phyloP scores from a whole-genome alignment of 2,329 filamentous ascomycete species.

The Orbilia quercus region DNA sequence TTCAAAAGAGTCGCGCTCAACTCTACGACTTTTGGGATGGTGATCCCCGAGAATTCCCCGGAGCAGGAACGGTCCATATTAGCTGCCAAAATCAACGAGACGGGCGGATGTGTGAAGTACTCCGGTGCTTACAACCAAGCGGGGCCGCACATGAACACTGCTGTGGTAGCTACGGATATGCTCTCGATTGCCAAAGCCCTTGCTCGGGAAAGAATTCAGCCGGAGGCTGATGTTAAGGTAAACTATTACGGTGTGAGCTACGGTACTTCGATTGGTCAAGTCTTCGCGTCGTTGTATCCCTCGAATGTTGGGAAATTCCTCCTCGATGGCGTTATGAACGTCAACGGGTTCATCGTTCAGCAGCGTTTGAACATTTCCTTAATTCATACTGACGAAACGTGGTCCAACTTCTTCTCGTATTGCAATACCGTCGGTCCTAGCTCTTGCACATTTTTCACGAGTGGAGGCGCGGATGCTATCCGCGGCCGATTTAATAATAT shows the following conservation, averaged over 20 bases:
- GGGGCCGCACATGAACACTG: constrained; percentile 35
- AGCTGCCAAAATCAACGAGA: background rate
- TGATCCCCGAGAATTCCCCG: constrained; percentile 27
- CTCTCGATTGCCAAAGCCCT: constrained; percentile 37
- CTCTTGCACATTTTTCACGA: constrained; percentile 27
- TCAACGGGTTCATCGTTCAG: background rate
- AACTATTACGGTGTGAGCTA: constrained; percentile 44
- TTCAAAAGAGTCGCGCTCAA: background rate
- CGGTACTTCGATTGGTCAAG: constrained; percentile 43
- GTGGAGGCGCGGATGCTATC: constrained; percentile 9
- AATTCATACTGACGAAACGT: constrained; percentile 29
- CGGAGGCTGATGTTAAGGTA: constrained; percentile 9
- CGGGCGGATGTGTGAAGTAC: constrained; percentile 2
- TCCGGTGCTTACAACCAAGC: constrained; percentile 32
- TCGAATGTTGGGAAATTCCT: constrained; percentile 41
- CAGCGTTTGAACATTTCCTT: background rate
- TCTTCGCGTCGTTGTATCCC: constrained; percentile 39
- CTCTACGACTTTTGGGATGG: constrained; percentile 20
- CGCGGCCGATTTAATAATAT: constrained; percentile 32
- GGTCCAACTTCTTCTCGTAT: constrained; percentile 28
- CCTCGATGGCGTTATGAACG: constrained; percentile 41
- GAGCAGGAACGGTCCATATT: constrained; percentile 2
- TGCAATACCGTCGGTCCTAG: constrained; percentile 22
- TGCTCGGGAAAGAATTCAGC: constrained; percentile 17
- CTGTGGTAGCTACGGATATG: constrained; percentile 44